phyloP scores from a whole-genome alignment of 2,329 filamentous ascomycete genomes.

The Penicillium concentricum region DNA sequence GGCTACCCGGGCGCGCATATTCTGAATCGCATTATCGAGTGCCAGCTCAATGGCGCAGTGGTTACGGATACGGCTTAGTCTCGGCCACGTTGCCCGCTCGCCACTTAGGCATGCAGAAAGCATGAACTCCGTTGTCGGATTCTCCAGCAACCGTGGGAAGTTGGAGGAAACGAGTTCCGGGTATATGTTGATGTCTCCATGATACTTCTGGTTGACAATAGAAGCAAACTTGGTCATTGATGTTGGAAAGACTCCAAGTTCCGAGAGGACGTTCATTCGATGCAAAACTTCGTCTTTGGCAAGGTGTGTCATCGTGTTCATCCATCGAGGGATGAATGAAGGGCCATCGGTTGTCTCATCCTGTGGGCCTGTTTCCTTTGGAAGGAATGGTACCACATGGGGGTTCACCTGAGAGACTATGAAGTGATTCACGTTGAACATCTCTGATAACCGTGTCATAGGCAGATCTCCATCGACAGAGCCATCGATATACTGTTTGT shows the following conservation, averaged over 20 bases:
- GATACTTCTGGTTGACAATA: slow-evolving; percentile 86
- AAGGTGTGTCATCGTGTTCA: slow-evolving; percentile 67
- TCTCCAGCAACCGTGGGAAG: slow-evolving; percentile 73
- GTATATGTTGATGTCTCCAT: slow-evolving; percentile 91
- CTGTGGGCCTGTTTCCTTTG: slow-evolving; percentile 62
- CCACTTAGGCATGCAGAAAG: slow-evolving; percentile 71
- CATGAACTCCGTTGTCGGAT: slow-evolving; percentile 88
- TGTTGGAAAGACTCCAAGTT: slow-evolving; percentile 77
- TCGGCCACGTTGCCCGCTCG: slow-evolving; percentile 88
- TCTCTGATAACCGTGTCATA: slow-evolving; percentile 83
- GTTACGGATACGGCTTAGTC: slow-evolving; percentile 79
- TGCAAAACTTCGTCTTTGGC: slow-evolving; percentile 79
- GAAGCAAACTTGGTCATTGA: slow-evolving; percentile 74
- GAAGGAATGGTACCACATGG: slow-evolving; percentile 83
- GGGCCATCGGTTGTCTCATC: slow-evolving; percentile 30
- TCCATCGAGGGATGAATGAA: slow-evolving; percentile 51
- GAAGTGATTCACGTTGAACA: slow-evolving; percentile 98
- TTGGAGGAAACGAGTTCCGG: slow-evolving; percentile 74
- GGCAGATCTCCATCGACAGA: slow-evolving; percentile 93
- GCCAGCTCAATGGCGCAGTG: slow-evolving; percentile 86
- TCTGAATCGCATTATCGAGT: slow-evolving; percentile 49
- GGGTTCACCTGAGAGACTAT: slow-evolving; percentile 97
- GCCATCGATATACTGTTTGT: slow-evolving; percentile 87
- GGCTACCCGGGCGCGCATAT: slow-evolving; percentile 41
- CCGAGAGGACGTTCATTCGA: slow-evolving; percentile 74